Evolutionary conservation across 257 asterid species (phyloP).

Genomic region (Misopates orontium): DNA sequence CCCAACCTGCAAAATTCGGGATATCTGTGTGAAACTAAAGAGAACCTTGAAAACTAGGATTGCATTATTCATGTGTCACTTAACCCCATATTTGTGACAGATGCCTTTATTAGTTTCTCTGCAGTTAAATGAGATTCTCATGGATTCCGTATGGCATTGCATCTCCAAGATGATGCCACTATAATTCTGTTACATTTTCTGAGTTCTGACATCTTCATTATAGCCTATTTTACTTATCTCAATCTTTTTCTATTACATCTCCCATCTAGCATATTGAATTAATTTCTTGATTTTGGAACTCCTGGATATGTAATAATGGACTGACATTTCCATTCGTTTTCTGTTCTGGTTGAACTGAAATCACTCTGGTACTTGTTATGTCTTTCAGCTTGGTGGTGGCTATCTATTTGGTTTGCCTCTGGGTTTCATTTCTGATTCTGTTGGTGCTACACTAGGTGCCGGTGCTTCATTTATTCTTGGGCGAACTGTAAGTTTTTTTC

Average conservation of each 20-base stretch:
- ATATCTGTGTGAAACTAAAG: too few relatives aligned
- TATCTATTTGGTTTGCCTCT: conserved; percentile 97
- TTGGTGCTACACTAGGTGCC: conserved; percentile 95
- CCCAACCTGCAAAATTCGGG: too few relatives aligned
- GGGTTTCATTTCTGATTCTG: conserved; percentile 92
- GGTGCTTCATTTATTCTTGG: conserved; percentile 97
- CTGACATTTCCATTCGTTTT: conserved; percentile 4
- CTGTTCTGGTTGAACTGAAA: conserved; percentile 23
- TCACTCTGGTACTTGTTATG: conserved; percentile 22
- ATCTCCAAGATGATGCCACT: too few relatives aligned
- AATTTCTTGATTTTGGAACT: conserved; percentile 7
- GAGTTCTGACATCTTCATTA: not conserved
- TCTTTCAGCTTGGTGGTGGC: conserved; percentile 94
- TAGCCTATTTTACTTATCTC: too few relatives aligned
- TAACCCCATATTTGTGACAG: too few relatives aligned
- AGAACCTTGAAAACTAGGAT: too few relatives aligned
- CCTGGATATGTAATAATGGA: conserved; percentile 14
- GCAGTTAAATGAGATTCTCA: conserved; percentile 15
- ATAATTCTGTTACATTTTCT: not conserved
- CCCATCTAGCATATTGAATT: not conserved
- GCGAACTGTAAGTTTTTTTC: conserved; percentile 71
- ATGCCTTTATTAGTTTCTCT: not conserved
- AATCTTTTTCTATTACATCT: conserved; percentile 14
- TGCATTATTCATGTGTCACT: too few relatives aligned
- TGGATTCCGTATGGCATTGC: not conserved